Percentiles rank a stretch among this genome's conserved stretches.
Conservation (phyloP, 768 basidiomycete species). For the Chalciporus pseudorubinellus region DNA sequence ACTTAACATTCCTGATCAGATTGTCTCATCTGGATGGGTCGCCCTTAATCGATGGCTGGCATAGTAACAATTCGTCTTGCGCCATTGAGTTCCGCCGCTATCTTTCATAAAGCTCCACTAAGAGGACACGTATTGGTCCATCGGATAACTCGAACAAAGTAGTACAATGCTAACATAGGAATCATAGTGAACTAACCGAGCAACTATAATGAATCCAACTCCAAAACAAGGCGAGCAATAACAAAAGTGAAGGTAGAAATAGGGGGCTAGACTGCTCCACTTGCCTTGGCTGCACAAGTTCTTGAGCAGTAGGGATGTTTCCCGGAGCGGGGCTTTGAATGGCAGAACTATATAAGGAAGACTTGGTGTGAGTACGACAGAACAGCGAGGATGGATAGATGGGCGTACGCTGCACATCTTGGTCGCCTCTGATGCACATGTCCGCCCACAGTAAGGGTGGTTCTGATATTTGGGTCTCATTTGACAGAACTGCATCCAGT, state of each 20-base stretch:
- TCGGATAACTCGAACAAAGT: conserved; percentile 8
- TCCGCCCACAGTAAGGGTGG: conserved; percentile 64
- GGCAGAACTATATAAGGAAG: conserved; percentile 24
- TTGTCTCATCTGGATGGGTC: too few species aligned
- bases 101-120: neutral
- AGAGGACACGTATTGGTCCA: neutral
- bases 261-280: conserved; percentile 12
- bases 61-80: neutral
- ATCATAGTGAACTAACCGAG: conserved; percentile 17
- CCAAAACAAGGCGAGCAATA: neutral
- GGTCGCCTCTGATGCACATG: conserved; percentile 50
- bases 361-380: neutral
- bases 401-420: conserved; percentile 30
- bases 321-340: conserved; percentile 30
- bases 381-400: neutral
- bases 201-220: neutral
- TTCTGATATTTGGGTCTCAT: conserved; percentile 57
- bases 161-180: conserved; percentile 16
- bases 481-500: conserved; percentile 45
- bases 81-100: neutral
- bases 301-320: conserved; percentile 35
- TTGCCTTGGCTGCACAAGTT: conserved; percentile 29
- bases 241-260: neutral
- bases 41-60: too few species aligned
- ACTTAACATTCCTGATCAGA: too few species aligned